Evolutionary conservation across 176 grass and related monocot genomes (phyloP), one percentile per base, ranked within the genome.

Genomic region (Raddia distichophylla): DNA sequence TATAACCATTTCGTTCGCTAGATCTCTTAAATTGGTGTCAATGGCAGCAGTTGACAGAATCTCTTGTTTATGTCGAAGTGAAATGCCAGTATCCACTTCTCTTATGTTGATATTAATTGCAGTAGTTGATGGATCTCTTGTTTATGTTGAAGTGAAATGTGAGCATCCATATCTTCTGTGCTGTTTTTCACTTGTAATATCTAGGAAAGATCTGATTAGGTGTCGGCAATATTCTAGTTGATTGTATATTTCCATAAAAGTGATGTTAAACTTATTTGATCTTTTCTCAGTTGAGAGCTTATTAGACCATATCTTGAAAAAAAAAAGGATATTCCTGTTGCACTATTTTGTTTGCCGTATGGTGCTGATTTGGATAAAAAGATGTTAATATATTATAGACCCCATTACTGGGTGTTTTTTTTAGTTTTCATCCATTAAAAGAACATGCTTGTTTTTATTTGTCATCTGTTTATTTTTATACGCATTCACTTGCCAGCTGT

Each of bases 31-130:
- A 64, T 46, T 77, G 16, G 64, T 82, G 83, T 82, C 87, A 86
- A 86, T 85, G 81, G 13, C 53, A 54, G 63, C 68, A 62, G 76
- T 80, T 89, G 81, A 89, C 81, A 15, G 34, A 34, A 32, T 5
- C n/a, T 13, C 46, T 48, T 69, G 11, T 75, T 72, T 75, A 55
- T 60, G 53, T 51, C 62, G 63, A 68, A 44, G 7, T 67, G 35
- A 14, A 50, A 59, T 37, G 10, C 10, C 67, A 67, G 44, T 51
- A 60, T 78, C 73, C 44, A 43, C 11, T 59, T 69, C 20, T 18
- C 52, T 3, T 20, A 37, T n/a, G 71, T 46, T 77, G 16, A 71
- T 82, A 78, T 82, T 83, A 86, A 86, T 85, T 85, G 13, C 53
- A 54, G 63, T 74, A 62, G 76, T 80, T 89, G 87, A 84, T 76